Evolutionary conservation across 129 eudicot genomes (phyloP).

Genomic region (Helianthus annuus): HanXRQr2.0-SUNRISE NC_035445.2:170460933-170461432

Average conservation of each 20-base stretch:
- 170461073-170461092: slow-evolving; percentile 23
- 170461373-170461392: not conserved
- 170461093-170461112: slow-evolving; percentile 16
- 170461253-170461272: no score
- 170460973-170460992: no score
- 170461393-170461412: not conserved
- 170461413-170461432: not conserved
- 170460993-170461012: not conserved
- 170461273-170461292: no score
- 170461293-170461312: no score
- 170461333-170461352: no score
- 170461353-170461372: no score
- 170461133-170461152: not conserved
- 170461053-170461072: not conserved
- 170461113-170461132: slow-evolving; percentile 12
- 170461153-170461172: not conserved
- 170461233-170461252: slow-evolving; percentile 12
- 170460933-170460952: no score
- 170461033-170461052: no score
- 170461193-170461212: slow-evolving; percentile 2
- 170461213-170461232: slow-evolving; percentile 18
- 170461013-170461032: not conserved
- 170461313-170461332: no score
- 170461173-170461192: slow-evolving; percentile 22
- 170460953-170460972: no score